Conservation (phyloP, 2,329 filamentous ascomycete genomes). For the Hansfordia pulvinata region DNA sequence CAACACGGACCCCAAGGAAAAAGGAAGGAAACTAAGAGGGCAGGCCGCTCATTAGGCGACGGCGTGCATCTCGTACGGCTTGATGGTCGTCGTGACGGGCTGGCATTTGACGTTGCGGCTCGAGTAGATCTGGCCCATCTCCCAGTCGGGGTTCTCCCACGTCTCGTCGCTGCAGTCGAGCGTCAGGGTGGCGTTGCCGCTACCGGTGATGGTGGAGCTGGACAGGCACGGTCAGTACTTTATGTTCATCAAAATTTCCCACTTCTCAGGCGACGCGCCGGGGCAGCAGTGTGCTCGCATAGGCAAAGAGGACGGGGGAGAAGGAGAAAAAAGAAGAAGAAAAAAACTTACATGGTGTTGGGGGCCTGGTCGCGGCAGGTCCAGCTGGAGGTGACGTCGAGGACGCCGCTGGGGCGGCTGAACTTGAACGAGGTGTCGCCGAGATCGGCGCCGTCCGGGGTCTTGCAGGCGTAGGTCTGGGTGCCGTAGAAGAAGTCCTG, state of each 20-base stretch:
- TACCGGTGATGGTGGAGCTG: slow-evolving; percentile 19
- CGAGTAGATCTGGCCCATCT: slow-evolving; percentile 23
- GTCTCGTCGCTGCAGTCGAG: slow-evolving; percentile 19
- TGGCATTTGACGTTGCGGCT: slow-evolving; percentile 17
- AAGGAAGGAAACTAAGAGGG: no score
- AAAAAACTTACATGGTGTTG: slow-evolving; percentile 19
- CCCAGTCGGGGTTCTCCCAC: slow-evolving; percentile 25
- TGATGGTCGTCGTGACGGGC: slow-evolving; percentile 14
- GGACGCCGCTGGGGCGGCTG: slow-evolving; percentile 17
- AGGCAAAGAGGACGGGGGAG: background rate
- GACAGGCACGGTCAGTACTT: no score
- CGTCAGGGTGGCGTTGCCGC: slow-evolving; percentile 18
- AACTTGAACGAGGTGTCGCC: slow-evolving; percentile 28
- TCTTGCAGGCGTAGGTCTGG: slow-evolving; percentile 26
- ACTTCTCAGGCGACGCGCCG: slow-evolving; percentile 3
- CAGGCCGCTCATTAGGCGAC: no score
- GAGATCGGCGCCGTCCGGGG: slow-evolving; percentile 14
- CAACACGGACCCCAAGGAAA: no score
- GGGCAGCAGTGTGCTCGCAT: background rate
- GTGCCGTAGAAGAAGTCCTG: slow-evolving; percentile 36
- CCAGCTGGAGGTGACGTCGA: slow-evolving; percentile 36
- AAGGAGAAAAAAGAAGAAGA: background rate
- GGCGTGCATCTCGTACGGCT: slow-evolving; percentile 19
- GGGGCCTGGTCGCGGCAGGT: slow-evolving; percentile 25
- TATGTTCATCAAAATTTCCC: background rate